Base-by-base conservation (phyloP, 208 protist species). In the Crithidia fasciculata region DNA sequence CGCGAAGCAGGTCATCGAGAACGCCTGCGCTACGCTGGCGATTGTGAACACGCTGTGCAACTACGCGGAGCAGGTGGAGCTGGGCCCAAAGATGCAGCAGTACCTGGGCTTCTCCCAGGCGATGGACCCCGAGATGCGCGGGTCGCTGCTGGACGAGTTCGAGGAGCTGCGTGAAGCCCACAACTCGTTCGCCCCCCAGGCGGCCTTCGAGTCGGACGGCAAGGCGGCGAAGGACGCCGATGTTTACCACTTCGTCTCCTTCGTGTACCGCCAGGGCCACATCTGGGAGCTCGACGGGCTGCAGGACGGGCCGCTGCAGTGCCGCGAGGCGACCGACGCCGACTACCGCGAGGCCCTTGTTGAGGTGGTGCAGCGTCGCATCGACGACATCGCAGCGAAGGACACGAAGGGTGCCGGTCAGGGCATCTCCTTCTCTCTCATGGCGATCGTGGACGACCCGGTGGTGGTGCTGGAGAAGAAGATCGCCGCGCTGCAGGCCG, bases 251-350 rank as follows among this genome's bases (percentile, higher is more conserved):
- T 99, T 99, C 75, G 98, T 99, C 39, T 82, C 86, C 59, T 99
- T 98, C 80, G 72, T 99, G 0, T 97, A 94, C 66, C 84, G 89
- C 37, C 85, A 98, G 47, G 96, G 95, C 39, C 75, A 85, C 57
- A 88, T 99, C 9, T 99, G 99, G 90, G 98, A 99, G 84, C 83
- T 99, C 16, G 98, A 99, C 72, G 98, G 98, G n/a, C 79, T 99
- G 4, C 92, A 99, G 83, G 58, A 72, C 41, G 96, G 90, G 0
- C 98, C 98, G 8, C 92, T 99, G 49, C 69, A 88, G 37, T 94
- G 87, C 18, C 69, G 70, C 19, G 89, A 93, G n/a, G 84, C 91
- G 13, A 92, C 63, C 0, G 85, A 90, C 56, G 77, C 65, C 6
- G 88, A 90, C 69, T 91, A 91, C 76, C 86, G 84, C 63, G 78